A percentile compares a stretch with the other conserved stretches of the same genome.
Conservation (phyloP, 1,284 basidiomycete species). For the Ustilago esculenta region DNA sequence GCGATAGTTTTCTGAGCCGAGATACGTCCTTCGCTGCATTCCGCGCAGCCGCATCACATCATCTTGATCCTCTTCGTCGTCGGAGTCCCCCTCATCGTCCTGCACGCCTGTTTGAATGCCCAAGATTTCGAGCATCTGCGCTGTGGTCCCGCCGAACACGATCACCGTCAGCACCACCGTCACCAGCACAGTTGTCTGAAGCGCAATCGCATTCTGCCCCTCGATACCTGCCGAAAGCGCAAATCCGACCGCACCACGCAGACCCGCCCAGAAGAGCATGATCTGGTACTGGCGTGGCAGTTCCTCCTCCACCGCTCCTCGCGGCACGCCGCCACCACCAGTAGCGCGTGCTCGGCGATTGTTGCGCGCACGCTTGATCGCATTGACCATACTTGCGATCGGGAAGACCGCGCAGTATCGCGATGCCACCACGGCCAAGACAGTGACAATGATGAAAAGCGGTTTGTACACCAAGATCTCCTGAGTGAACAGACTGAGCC, state of each 20-base stretch:
- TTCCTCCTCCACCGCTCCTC: conserved; percentile 44
- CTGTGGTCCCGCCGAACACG: conserved; percentile 94
- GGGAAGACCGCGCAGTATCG: conserved; percentile 97
- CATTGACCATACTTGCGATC: conserved; percentile 92
- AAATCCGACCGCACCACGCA: conserved; percentile 95
- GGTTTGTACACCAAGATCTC: conserved; percentile 91
- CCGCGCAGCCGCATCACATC: conserved; percentile 37
- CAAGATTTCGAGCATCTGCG: conserved; percentile 95
- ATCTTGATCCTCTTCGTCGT: conserved; percentile 54
- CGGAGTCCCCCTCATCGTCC: conserved; percentile 77
- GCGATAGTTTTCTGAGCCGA: conserved; percentile 22
- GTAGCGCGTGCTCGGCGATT: conserved; percentile 69
- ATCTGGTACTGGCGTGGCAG: conserved; percentile 65
- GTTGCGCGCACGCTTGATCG: conserved; percentile 83
- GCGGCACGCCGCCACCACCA: conserved; percentile 43
- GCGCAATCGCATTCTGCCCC: conserved; percentile 86
- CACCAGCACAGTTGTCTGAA: conserved; percentile 92
- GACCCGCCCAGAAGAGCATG: conserved; percentile 94
- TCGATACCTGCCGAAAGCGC: conserved; percentile 94
- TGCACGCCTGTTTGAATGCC: conserved; percentile 90
- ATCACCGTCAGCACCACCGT: conserved; percentile 95
- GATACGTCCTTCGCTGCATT: conserved; percentile 28
- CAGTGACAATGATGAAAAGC: conserved; percentile 77
- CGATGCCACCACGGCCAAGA: conserved; percentile 87
- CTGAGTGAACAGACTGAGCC: conserved; percentile 92